These are phyloP conservation scores for Gonapodya prolifera DNA, from an alignment of 192 early-diverging fungal species.

Conservation along the genomic window DNA sequence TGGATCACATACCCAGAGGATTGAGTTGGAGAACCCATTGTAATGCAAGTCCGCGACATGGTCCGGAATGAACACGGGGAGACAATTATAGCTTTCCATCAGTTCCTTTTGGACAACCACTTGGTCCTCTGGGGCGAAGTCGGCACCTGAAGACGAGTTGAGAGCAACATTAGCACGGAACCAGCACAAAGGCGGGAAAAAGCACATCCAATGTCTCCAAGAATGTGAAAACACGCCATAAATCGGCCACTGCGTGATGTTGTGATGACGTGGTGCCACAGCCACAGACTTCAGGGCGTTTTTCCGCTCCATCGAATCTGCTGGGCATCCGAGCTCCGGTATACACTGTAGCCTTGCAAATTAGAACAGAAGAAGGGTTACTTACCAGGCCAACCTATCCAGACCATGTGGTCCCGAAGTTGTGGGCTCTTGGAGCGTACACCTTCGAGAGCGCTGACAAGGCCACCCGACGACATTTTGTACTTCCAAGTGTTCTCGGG, in stretches of 20 bases:
- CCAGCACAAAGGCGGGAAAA: neutral
- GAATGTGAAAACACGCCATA: too few species aligned
- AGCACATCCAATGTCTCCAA: neutral
- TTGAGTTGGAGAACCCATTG: slow-evolving; percentile 93
- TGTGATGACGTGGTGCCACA: too few species aligned
- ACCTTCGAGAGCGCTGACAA: slow-evolving; percentile 89
- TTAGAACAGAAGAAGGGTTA: too few species aligned
- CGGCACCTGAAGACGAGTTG: slow-evolving; percentile 38
- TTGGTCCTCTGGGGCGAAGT: slow-evolving; percentile 70
- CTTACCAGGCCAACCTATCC: slow-evolving; percentile 97
- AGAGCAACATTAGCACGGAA: neutral
- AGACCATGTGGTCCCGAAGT: slow-evolving; percentile 89
- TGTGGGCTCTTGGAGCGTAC: neutral
- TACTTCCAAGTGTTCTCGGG: slow-evolving; percentile 43
- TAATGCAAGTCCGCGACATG: slow-evolving; percentile 92
- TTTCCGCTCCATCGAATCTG: too few species aligned
- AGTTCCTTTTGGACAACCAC: slow-evolving; percentile 51
- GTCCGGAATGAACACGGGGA: slow-evolving; percentile 90
- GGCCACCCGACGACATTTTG: slow-evolving; percentile 84
- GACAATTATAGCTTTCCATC: slow-evolving; percentile 66
- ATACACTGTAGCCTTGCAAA: too few species aligned
- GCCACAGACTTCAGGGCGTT: too few species aligned
- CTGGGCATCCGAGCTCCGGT: too few species aligned
- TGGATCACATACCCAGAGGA: slow-evolving; percentile 2
- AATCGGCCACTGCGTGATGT: too few species aligned